A percentile compares a stretch with the other conserved stretches of the same genome.
Conservation (phyloP, 129 eudicot genomes). For the Pittosporum tobira region DNA sequence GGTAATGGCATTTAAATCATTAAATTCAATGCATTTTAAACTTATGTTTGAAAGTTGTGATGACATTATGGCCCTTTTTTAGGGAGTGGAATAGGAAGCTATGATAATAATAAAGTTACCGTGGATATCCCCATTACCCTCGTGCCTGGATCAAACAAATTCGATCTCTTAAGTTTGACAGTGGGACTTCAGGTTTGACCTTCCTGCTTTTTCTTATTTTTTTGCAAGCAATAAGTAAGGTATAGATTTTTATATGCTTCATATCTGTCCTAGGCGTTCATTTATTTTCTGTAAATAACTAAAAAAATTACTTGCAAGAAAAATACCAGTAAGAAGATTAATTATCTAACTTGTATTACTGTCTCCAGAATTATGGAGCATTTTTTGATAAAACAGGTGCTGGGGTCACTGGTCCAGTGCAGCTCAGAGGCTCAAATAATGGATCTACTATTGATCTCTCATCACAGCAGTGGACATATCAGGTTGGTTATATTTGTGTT, state of each 20-base stretch:
- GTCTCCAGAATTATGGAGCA: slow-evolving; percentile 80
- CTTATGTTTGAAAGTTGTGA: too few relatives aligned
- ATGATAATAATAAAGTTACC: slow-evolving; percentile 21
- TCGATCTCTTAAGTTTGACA: slow-evolving; percentile 78
- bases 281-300: too few relatives aligned
- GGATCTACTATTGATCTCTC: slow-evolving; percentile 59
- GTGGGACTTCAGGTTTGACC: slow-evolving; percentile 82
- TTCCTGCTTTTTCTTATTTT: not conserved
- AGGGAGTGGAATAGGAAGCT: slow-evolving; percentile 51
- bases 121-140: slow-evolving; percentile 50
- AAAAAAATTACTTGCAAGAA: not conserved
- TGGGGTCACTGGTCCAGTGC: slow-evolving; percentile 86
- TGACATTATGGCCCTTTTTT: slow-evolving; percentile 4
- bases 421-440: slow-evolving; percentile 36
- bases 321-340: slow-evolving; percentile 19
- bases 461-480: slow-evolving; percentile 72
- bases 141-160: slow-evolving; percentile 39
- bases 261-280: not conserved
- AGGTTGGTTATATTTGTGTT: slow-evolving; percentile 28
- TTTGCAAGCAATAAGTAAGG: not conserved
- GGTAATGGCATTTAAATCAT: too few relatives aligned
- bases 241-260: slow-evolving; percentile 2
- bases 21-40: too few relatives aligned
- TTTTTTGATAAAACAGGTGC: slow-evolving; percentile 65
- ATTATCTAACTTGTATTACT: not conserved